Base-by-base conservation (phyloP, 1,284 basidiomycete genomes). In the Takashimella koratensis region DNA sequence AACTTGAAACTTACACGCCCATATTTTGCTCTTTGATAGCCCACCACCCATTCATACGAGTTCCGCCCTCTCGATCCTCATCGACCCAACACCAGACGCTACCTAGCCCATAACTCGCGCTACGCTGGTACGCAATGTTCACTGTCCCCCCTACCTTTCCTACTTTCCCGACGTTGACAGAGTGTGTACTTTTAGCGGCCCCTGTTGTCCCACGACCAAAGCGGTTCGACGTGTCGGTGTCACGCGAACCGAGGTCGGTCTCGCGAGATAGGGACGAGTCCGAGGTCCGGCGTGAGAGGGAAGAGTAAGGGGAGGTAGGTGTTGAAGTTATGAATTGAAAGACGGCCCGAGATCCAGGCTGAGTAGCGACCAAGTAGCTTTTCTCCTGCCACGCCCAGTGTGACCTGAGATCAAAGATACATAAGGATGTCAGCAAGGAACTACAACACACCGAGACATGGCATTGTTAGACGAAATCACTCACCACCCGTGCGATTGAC, bases 351-450 rank as follows among this genome's bases (percentile, higher is more conserved):
- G 70, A 54, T 11, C 71, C 70, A 2, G 68, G 66, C 22, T 55
- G 49, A 11, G 53, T 53, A 5, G 71, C 60, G n/a, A 68, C 60
- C 23, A 72, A 53, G 50, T 71, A 74, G 16, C 55, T 60, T 49
- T 74, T 74, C 49, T 74, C 70, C 36, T 59, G 62, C 70, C 70
- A 74, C 4, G 64, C 53, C 65, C 67, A 71, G 22, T 43, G 27
- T n/a, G 45, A 40, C 63, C 63, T 65, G n/a, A n/a, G n/a, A 40
- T 21, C 12, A 11, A 6, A 3, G 22, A 52, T 8, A 41, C 24
- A 22, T 53, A 47, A 50, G 40, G 22, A 41, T 12, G 13, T n/a
- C n/a, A 36, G 8, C 16, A 8, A 16, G 30, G 16, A 36, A 8
- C 19, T 10, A 43, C 6, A 43, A n/a, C 42, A 43, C n/a, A n/a